Evolutionary conservation across 345 rosid genomes (phyloP).

Genomic region (Arabidopsis suecica): DNA sequence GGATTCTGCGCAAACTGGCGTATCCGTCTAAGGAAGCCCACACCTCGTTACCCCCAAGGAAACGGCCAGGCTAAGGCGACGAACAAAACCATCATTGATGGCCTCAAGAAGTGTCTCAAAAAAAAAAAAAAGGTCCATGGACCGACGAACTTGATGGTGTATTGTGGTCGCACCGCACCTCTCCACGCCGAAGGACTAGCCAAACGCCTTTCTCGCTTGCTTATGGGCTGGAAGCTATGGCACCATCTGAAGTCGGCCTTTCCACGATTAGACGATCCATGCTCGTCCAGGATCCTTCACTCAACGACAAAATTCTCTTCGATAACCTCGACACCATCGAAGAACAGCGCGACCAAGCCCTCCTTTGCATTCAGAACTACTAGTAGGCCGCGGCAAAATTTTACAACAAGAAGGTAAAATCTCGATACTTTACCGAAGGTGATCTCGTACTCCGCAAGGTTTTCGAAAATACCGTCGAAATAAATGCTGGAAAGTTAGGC

Average conservation of each 20-base stretch:
- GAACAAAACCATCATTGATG: not conserved
- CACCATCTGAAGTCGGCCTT: not conserved
- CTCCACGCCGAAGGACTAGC: accelerated
- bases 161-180: not conserved
- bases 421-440: too few species aligned
- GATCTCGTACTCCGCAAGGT: too few species aligned
- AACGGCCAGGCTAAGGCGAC: not conserved
- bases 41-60: not conserved
- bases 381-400: too few species aligned
- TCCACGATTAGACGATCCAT: too few species aligned
- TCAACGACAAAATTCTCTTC: too few species aligned
- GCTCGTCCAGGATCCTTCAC: too few species aligned
- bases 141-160: not conserved
- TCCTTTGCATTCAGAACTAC: too few species aligned
- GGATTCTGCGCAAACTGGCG: not conserved
- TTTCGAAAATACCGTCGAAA: too few species aligned
- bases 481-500: too few species aligned
- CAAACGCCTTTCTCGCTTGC: not conserved
- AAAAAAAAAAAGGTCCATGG: not conserved
- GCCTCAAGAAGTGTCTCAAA: not conserved
- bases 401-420: too few species aligned
- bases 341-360: too few species aligned
- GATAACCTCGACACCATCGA: too few species aligned
- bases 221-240: not conserved
- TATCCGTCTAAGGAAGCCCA: not conserved